Conservation (phyloP, 108 stramenopile genomes). For the Halocafeteria seosinensis region DNA sequence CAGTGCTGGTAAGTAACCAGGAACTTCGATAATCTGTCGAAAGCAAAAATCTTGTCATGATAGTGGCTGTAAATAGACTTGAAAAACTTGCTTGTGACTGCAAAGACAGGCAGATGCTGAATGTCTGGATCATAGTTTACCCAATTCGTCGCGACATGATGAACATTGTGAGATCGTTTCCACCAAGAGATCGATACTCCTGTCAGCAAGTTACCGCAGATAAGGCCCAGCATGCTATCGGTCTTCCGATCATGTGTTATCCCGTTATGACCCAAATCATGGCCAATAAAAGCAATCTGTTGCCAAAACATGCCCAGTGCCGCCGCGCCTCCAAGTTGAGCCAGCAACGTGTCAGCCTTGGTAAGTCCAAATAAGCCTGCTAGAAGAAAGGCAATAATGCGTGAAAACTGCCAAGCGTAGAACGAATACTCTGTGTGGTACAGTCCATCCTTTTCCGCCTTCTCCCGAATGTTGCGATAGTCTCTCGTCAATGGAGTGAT, state of each 20-base stretch:
- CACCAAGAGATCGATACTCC: constrained; percentile 72
- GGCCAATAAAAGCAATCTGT: constrained; percentile 68
- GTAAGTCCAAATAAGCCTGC: constrained; percentile 3
- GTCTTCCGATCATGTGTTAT: constrained; percentile 45
- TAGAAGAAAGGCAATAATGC: constrained; percentile 10
- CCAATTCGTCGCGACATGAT: constrained; percentile 66
- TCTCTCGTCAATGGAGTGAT: constrained; percentile 31
- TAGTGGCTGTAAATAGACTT: constrained; percentile 43
- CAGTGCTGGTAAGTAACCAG: constrained; percentile 63
- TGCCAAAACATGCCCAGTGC: constrained; percentile 61
- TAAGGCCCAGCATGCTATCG: constrained; percentile 37
- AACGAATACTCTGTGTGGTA: constrained; percentile 24
- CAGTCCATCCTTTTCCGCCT: constrained; percentile 17
- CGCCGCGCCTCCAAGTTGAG: constrained; percentile 20
- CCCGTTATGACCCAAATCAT: constrained; percentile 60
- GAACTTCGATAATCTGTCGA: constrained; percentile 43
- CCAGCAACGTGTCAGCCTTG: background rate
- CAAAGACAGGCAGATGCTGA: constrained; percentile 70
- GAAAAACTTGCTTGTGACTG: constrained; percentile 49
- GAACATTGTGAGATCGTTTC: constrained; percentile 73
- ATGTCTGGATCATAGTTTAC: constrained; percentile 78
- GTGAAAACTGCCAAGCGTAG: constrained; percentile 16
- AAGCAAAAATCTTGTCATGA: constrained; percentile 44
- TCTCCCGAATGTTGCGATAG: constrained; percentile 35
- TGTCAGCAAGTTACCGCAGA: constrained; percentile 36